Conservation (phyloP, 495 filamentous ascomycete species). For the Parachaetomium inaequale region DNA sequence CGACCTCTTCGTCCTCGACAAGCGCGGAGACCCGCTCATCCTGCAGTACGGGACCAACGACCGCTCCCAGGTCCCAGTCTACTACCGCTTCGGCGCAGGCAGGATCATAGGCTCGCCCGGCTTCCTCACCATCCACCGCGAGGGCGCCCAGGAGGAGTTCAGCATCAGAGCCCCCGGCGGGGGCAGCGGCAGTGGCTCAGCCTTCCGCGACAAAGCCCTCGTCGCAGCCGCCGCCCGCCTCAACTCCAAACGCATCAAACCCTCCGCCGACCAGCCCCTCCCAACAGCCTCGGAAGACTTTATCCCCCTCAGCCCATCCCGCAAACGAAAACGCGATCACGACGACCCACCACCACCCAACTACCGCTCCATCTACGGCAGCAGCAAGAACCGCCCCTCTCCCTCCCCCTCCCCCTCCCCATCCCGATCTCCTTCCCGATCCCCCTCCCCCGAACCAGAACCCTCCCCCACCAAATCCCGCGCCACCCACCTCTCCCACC, state of each 20-base stretch:
- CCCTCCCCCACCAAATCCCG: conserved; percentile 40
- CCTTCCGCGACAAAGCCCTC: conserved; percentile 40
- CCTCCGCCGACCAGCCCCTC: background rate
- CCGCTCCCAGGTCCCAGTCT: conserved; percentile 38
- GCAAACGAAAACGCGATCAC: conserved; percentile 39
- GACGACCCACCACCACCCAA: conserved; percentile 41
- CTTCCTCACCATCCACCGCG: conserved; percentile 36
- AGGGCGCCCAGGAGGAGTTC: conserved; percentile 38
- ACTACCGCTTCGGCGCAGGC: conserved; percentile 39
- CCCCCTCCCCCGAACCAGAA: conserved; percentile 37
- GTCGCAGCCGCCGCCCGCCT: conserved; percentile 25
- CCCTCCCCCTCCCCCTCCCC: conserved; percentile 4
- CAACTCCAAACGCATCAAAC: conserved; percentile 31
- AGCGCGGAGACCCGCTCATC: conserved; percentile 44
- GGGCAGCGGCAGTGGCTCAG: conserved; percentile 31
- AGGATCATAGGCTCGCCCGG: conserved; percentile 41
- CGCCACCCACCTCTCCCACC: conserved; percentile 56
- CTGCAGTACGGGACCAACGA: conserved; percentile 43
- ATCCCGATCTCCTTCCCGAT: conserved; percentile 14
- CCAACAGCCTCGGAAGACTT: conserved; percentile 33
- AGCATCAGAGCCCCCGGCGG: conserved; percentile 28
- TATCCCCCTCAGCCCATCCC: conserved; percentile 35
- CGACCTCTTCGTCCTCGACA: conserved; percentile 40
- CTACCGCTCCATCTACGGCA: conserved; percentile 69
- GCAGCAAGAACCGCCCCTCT: conserved; percentile 42